Base-by-base conservation (phyloP, 2,329 filamentous ascomycete genomes). In the Penicillium sp. region DNA sequence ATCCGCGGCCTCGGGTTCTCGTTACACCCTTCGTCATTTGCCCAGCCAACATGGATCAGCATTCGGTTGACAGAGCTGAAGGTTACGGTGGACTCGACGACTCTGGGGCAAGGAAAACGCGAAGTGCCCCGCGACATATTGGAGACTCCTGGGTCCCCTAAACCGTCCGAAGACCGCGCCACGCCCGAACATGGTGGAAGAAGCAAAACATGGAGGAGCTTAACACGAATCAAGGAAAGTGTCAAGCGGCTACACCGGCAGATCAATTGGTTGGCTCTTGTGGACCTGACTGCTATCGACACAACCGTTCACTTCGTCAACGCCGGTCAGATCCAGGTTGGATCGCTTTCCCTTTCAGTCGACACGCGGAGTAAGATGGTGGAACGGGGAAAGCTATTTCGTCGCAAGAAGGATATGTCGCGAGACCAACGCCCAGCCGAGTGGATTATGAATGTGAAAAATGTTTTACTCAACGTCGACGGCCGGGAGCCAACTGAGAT, bases 21-120 rank as follows among this genome's bases (percentile, higher is more conserved):
- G 55, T 76, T 97, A 61, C 94, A 99, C 76, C 87, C 92, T 5
- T 94, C 94, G 13, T 97, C 94, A 6, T 97, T 99, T 75, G 91
- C 93, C 45, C 92, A 97, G 73, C 94, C 94, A 43, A 97, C 95
- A 60, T 97, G 93, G 92, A 79, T 96, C 66, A 97, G 92, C 72
- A 81, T 99, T 49, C 89, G 94, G 9, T 77, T 99, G 57, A 90
- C 86, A 67, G 94, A 97, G 70, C 79, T 97, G 48, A 89, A 87
- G 48, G 82, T 99, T 49, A 95, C 90, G 0, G 73, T 97, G 42
- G 90, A 99, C 70, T 79, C 92, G 44, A 82, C 84, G 58, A 82
- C 85, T 46, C 74, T 94, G 40, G 65, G 63, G 29, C 70, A 65
- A 55, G 56, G 63, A 49, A 68, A 67, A 54, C 47, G 55, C 26